Conservation (phyloP, 177 flowering plant genomes). For the Tripterygium wilfordii region DNA sequence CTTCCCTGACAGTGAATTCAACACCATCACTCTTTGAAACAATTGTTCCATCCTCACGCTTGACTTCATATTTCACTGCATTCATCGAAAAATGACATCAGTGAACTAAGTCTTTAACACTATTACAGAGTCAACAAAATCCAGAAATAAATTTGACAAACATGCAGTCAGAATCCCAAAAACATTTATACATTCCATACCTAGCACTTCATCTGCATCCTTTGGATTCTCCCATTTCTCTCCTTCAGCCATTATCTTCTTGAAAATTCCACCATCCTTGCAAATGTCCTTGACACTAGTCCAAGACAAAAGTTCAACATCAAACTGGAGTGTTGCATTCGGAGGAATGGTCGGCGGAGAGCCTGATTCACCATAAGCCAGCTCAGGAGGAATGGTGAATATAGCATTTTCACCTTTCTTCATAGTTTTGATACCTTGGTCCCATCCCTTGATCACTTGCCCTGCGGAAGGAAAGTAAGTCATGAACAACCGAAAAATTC, state of each 20-base stretch:
- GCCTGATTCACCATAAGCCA: constrained; percentile 86
- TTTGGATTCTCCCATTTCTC: constrained; percentile 97
- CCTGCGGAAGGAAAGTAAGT: constrained; percentile 29
- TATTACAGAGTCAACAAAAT: not conserved
- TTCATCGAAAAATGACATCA: not conserved
- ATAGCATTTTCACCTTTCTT: constrained; percentile 90
- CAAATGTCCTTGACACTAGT: constrained; percentile 90
- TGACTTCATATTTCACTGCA: constrained; percentile 80
- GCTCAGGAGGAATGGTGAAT: constrained; percentile 84
- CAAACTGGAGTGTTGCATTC: constrained; percentile 85
- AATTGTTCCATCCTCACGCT: constrained; percentile 72
- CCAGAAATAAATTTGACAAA: not conserved
- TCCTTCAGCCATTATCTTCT: constrained; percentile 74
- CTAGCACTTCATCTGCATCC: constrained; percentile 85
- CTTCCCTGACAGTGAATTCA: constrained; percentile 75
- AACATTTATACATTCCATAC: constrained; percentile 20
- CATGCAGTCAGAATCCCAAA: not conserved
- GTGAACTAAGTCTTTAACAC: not conserved
- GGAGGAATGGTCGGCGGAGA: constrained; percentile 94
- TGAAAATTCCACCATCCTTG: constrained; percentile 93
- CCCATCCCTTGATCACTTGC: constrained; percentile 98
- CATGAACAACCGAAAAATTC: not conserved
- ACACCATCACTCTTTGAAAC: constrained; percentile 69
- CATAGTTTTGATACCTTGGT: constrained; percentile 89
- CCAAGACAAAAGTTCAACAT: constrained; percentile 90